Evolutionary conservation across 192 early-diverging fungal genomes (phyloP), one percentile per base, ranked within the genome.

Genomic region (Pilaira anomala): DNA sequence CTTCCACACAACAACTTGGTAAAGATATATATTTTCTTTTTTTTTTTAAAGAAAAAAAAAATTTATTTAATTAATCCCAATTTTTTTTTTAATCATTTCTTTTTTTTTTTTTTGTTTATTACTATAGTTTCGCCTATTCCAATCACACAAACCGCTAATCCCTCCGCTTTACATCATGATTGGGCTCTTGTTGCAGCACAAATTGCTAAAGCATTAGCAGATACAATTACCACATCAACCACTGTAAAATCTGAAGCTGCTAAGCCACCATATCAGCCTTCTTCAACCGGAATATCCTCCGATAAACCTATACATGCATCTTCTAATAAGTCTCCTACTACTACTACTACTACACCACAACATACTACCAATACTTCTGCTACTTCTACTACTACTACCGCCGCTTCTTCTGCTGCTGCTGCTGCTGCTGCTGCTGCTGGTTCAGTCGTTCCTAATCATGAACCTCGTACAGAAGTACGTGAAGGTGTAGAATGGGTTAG

Each of bases 401-500:
- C 14, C n/a, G 21, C 49, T 25, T 19, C 19, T 42, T 36, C 50
- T 41, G 16, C 30, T 21, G 7, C 48, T 42, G 22, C 26, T 6
- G n/a, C 29, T 7, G 11, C 39, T 56, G 50, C 48, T 53, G 22
- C 53, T 50, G 18, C 52, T 65, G 11, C 48, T 60, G n/a, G 36
- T 30, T 9, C 58, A 36, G 41, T 53, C 39, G 67, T 62, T 29
- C 14, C 49, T n/a, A 51, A 48, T 14, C 48, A 68, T 53, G 76
- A 76, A 52, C 75, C 77, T 4, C 22, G 57, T 18, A 63, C 76
- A 8, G 63, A 71, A 45, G 21, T 65, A 13, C 61, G 48, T 14
- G 80, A 88, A 39, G 85, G 82, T 4, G 71, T 87, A 8, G 79
- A 87, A 48, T 91, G 83, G 83, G 78, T 91, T n/a, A 73, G 69